Base-by-base conservation (phyloP, 148 eudicot species). In the Nepenthes gracilis region DNA sequence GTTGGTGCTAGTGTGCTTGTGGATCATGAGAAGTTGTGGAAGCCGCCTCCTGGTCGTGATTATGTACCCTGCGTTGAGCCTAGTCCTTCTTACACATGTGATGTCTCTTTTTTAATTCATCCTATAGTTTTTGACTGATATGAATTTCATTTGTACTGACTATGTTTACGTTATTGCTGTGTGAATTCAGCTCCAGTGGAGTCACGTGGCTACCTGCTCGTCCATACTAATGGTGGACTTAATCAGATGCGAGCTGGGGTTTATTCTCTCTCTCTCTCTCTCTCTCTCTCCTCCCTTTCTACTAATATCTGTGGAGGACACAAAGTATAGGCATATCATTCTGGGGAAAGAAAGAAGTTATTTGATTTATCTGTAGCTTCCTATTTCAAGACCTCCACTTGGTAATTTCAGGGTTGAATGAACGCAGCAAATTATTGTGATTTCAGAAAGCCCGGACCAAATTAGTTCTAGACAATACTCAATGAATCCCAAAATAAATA, bases 191-290 rank as follows among this genome's bases (percentile, higher is more conserved):
- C 72, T 61, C 77, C 86, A 36, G 64, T 51, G 60, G 96, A 82
- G 60, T 74, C 94, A 43, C 71, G 60, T 34, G 81, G 91, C 32
- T 92, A 83, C 80, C 85, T 92, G 63, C 85, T 92, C 76, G 98
- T 92, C 62, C 82, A 92, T 70, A 72, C 96, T 65, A 92, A 92
- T 82, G 98, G 98, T 9, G 98, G 98, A 54, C 94, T 92, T 57
- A 92, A 92, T 75, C 98, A 92, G 79, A 92, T 92, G 98, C 85
- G 98, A 66, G 94, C 96, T 55, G 98, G 98, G 90, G 98, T 92
- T 12, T 43, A 82, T 75, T 35, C 67, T 43, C 49, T 52, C 9
- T 51, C 55, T 48, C 65, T 60, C 34, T 37, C 36, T 60, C 32
- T 58, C 12, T n/a, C 6, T 54, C 36, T 43, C 8, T 50, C 2